phyloP scores from a whole-genome alignment of 2,329 filamentous ascomycete genomes.

The Xylaria sp. region DNA sequence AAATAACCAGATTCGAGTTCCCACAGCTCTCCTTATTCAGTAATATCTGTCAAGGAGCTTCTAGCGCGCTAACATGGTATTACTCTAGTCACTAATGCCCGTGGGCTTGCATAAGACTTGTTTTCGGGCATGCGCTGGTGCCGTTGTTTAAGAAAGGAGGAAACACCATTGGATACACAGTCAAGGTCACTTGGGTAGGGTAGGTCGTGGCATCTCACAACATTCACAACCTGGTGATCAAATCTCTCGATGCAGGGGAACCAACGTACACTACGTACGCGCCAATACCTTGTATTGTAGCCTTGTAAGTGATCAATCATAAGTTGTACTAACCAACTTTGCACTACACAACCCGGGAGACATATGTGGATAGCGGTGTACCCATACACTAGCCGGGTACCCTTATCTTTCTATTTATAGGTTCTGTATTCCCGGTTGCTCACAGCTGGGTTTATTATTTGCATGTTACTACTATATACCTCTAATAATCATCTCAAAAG shows the following conservation, averaged over 20 bases:
- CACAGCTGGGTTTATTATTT: no score
- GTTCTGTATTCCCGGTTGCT: neutral
- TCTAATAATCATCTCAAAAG: neutral
- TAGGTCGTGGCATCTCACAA: neutral
- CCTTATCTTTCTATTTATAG: slow-evolving; percentile 26
- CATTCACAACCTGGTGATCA: neutral
- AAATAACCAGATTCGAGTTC: neutral
- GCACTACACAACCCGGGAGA: neutral
- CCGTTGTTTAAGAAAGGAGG: neutral
- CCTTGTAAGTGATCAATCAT: no score
- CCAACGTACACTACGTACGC: neutral
- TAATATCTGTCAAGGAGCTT: neutral
- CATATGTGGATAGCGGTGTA: slow-evolving; percentile 8
- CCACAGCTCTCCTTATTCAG: neutral
- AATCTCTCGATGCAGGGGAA: slow-evolving; percentile 12
- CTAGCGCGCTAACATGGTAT: neutral
- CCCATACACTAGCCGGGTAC: no score
- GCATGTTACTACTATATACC: no score
- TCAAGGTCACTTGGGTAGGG: neutral
- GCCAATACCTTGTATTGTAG: neutral
- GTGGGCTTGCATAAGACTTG: slow-evolving; percentile 1
- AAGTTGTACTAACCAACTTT: neutral
- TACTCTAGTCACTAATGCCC: neutral
- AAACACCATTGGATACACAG: slow-evolving; percentile 4
- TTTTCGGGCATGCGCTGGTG: neutral